A percentile compares a stretch with the other conserved stretches of the same genome.
These are phyloP conservation scores for Cynara cardunculus DNA, from an alignment of 129 eudicot species.

Conservation along the genomic window DNA sequence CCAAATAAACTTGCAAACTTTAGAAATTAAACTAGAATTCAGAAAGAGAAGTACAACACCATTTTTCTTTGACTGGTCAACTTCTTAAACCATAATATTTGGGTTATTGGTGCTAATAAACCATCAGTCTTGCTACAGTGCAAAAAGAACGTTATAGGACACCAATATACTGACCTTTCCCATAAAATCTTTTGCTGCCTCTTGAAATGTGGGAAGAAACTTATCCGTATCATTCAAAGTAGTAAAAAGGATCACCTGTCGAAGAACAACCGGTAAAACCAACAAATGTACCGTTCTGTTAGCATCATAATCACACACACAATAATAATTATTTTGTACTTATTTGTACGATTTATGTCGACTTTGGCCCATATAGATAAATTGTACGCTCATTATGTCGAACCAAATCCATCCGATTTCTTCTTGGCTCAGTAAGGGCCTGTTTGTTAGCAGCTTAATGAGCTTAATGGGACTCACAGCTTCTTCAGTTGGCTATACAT, in stretches of 20 bases:
- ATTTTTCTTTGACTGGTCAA: not conserved
- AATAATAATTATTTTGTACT: not conserved
- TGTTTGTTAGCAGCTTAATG: no score
- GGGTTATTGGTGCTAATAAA: conserved; percentile 5
- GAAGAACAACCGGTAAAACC: conserved; percentile 8
- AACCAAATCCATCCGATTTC: not conserved
- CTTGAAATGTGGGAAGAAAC: conserved; percentile 49
- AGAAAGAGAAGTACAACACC: not conserved
- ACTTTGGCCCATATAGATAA: not conserved
- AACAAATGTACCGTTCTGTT: not conserved
- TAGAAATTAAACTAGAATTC: not conserved
- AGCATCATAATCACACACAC: not conserved
- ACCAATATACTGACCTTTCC: conserved; percentile 53
- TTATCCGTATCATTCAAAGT: conserved; percentile 55
- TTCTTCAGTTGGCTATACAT: no score
- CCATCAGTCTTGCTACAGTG: not conserved
- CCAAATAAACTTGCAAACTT: not conserved
- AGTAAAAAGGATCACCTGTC: conserved; percentile 71
- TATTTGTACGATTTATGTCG: not conserved
- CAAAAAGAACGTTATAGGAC: not conserved
- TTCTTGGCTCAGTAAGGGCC: not conserved
- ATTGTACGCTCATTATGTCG: not conserved
- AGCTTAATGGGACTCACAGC: no score
- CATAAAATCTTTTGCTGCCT: conserved; percentile 68
- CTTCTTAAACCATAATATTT: not conserved